Evolutionary conservation across 2,329 filamentous ascomycete genomes (phyloP).

Genomic region (Aspergillus texensis): DNA sequence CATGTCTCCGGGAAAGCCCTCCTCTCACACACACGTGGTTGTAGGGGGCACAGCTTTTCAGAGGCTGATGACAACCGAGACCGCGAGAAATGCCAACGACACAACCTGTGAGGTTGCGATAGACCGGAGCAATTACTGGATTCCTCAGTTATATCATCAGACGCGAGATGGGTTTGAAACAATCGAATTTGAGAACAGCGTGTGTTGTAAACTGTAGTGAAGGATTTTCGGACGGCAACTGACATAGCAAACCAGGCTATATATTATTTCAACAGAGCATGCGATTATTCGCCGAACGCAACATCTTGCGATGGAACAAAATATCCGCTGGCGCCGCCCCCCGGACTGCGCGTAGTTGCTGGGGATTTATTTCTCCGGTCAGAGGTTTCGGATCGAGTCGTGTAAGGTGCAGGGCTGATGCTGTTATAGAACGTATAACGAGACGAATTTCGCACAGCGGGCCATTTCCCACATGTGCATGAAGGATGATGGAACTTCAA

Average conservation of each 20-base stretch:
- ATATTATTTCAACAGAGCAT: conserved; percentile 27
- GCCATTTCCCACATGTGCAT: conserved; percentile 63
- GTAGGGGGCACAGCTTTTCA: conserved; percentile 71
- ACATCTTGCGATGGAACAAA: conserved; percentile 14
- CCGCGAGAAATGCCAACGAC: conserved; percentile 45
- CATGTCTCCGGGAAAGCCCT: conserved; percentile 60
- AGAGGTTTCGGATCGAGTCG: background rate
- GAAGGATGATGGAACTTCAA: conserved; percentile 46
- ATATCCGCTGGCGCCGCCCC: conserved; percentile 23
- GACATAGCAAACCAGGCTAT: conserved; percentile 18
- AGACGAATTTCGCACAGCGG: conserved; percentile 32
- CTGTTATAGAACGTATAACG: conserved; percentile 20
- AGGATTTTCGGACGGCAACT: background rate
- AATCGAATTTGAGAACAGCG: conserved; percentile 21
- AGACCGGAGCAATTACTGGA: conserved; percentile 78
- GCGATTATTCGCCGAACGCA: conserved; percentile 18
- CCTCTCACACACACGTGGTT: conserved; percentile 69
- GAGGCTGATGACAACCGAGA: conserved; percentile 61
- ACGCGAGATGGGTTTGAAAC: conserved; percentile 19
- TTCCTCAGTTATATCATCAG: conserved; percentile 68
- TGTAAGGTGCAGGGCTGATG: background rate
- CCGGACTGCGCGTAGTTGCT: conserved; percentile 27
- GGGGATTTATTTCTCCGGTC: conserved; percentile 23
- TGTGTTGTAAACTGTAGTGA: conserved; percentile 5
- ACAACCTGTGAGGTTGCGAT: conserved; percentile 66